Percentiles rank a stretch among this genome's conserved stretches.
phyloP scores from a whole-genome alignment of 257 asterid species.

The Eustoma russellianum region DNA sequence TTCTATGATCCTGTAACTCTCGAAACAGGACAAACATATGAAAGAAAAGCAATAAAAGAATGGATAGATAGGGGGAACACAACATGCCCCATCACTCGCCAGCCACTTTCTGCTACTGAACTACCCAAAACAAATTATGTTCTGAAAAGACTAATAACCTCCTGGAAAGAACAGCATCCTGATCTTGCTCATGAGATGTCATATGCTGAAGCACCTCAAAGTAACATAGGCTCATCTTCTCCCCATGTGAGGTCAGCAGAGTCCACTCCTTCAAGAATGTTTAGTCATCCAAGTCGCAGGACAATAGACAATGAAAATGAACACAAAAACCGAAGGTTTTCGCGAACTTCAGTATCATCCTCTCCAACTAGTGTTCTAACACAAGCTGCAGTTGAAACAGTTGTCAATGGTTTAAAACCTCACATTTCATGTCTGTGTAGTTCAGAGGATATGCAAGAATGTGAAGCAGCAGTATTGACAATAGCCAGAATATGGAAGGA shows the following conservation, averaged over 20 bases:
- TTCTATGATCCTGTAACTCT: conserved; percentile 79
- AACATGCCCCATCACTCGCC: conserved; percentile 77
- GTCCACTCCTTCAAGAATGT: conserved; percentile 17
- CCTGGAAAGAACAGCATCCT: conserved; percentile 86
- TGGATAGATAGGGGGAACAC: conserved; percentile 84
- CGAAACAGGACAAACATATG: conserved; percentile 86
- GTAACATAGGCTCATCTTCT: conserved; percentile 19
- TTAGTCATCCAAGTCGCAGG: conserved; percentile 17
- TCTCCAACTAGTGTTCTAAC: conserved; percentile 58
- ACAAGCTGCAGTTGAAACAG: conserved; percentile 56
- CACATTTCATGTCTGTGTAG: conserved; percentile 53
- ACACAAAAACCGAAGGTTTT: conserved; percentile 44
- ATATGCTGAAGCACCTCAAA: conserved; percentile 40
- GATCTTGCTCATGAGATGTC: conserved; percentile 64
- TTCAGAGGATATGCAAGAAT: conserved; percentile 73
- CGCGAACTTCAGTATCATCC: conserved; percentile 36
- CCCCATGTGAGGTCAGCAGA: conserved; percentile 24
- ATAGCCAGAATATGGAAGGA: conserved; percentile 58
- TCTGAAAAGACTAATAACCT: conserved; percentile 61
- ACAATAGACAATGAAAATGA: conserved; percentile 25
- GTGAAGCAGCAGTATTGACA: conserved; percentile 52
- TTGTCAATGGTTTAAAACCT: conserved; percentile 51
- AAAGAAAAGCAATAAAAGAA: conserved; percentile 81
- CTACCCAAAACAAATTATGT: conserved; percentile 81
- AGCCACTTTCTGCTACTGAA: conserved; percentile 58